These are phyloP conservation scores for Aureobasidium mangrovei DNA, from an alignment of 2,329 filamentous ascomycete species.

Conservation along the genomic window DNA sequence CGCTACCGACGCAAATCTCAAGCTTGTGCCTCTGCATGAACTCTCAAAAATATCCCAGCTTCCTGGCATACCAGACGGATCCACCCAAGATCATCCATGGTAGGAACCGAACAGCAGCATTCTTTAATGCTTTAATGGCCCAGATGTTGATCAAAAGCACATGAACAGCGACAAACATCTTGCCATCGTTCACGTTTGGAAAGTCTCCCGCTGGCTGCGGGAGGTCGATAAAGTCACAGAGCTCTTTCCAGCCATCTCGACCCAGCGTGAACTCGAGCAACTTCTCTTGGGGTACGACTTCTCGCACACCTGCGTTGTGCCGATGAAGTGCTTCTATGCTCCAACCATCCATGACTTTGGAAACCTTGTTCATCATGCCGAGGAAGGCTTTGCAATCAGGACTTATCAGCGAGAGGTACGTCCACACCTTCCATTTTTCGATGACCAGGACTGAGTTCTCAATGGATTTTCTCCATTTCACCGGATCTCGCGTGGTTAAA, in stretches of 20 bases:
- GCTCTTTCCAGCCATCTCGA: constrained; percentile 42
- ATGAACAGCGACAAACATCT: neutral
- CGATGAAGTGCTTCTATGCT: neutral
- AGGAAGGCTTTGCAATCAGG: neutral
- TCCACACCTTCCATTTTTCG: neutral
- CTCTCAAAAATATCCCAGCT: neutral
- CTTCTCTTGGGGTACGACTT: constrained; percentile 37
- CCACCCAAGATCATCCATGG: neutral
- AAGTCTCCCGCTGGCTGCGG: constrained; percentile 36
- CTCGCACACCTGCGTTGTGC: neutral
- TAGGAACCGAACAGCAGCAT: neutral
- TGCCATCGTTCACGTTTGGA: neutral
- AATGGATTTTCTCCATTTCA: constrained; percentile 16
- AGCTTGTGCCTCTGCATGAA: neutral
- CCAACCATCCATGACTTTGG: neutral
- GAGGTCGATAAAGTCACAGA: constrained; percentile 46
- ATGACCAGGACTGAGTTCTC: neutral
- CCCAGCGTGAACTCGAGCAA: constrained; percentile 46
- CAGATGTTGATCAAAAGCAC: constrained; percentile 3
- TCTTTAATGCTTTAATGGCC: neutral
- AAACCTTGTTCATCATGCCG: neutral
- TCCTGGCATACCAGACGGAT: neutral
- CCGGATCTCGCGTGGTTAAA: constrained; percentile 17
- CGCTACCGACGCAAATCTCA: neutral
- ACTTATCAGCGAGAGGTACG: neutral